A percentile compares a stretch with the other conserved stretches of the same genome.
Conservation (phyloP, 805 yeast species). For the Priceomyces castillae region DNA sequence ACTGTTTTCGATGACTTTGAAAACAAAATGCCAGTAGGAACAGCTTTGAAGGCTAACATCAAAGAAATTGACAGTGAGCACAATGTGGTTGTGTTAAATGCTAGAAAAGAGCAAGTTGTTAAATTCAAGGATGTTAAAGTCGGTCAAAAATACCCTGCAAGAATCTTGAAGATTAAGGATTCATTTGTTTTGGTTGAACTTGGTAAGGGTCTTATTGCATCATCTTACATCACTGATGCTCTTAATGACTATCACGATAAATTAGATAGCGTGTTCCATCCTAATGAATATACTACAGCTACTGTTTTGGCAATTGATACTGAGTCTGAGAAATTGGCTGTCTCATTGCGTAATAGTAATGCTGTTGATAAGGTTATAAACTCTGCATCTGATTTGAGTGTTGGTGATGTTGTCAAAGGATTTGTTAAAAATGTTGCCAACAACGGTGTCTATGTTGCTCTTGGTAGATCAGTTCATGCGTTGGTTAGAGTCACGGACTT, state of each 20-base stretch:
- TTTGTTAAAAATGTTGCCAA: slow-evolving; percentile 71
- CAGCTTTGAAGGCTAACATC: slow-evolving; percentile 61
- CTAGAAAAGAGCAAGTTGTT: slow-evolving; percentile 43
- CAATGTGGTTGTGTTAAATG: slow-evolving; percentile 47
- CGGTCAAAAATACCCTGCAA: slow-evolving; percentile 59
- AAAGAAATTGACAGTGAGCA: slow-evolving; percentile 52
- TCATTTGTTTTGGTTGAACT: slow-evolving; percentile 65
- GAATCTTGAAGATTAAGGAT: slow-evolving; percentile 56
- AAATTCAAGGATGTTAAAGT: slow-evolving; percentile 49
- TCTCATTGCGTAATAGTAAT: slow-evolving; percentile 57
- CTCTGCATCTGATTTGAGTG: slow-evolving; percentile 51
- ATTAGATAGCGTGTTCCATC: slow-evolving; percentile 47
- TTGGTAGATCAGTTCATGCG: slow-evolving; percentile 70
- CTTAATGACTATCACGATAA: slow-evolving; percentile 60
- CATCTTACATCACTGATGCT: slow-evolving; percentile 75
- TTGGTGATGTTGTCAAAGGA: slow-evolving; percentile 80
- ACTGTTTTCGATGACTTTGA: slow-evolving; percentile 48
- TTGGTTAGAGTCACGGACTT: slow-evolving; percentile 78
- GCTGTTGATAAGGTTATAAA: slow-evolving; percentile 51
- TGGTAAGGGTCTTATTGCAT: slow-evolving; percentile 59
- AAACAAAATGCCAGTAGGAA: slow-evolving; percentile 66
- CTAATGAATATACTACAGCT: slow-evolving; percentile 57
- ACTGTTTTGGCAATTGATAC: slow-evolving; percentile 49
- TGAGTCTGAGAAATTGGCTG: slow-evolving; percentile 52
- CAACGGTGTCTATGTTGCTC: slow-evolving; percentile 72